phyloP scores from a whole-genome alignment of 2,329 filamentous ascomycete species.

The Fusarium anthophilum region DNA sequence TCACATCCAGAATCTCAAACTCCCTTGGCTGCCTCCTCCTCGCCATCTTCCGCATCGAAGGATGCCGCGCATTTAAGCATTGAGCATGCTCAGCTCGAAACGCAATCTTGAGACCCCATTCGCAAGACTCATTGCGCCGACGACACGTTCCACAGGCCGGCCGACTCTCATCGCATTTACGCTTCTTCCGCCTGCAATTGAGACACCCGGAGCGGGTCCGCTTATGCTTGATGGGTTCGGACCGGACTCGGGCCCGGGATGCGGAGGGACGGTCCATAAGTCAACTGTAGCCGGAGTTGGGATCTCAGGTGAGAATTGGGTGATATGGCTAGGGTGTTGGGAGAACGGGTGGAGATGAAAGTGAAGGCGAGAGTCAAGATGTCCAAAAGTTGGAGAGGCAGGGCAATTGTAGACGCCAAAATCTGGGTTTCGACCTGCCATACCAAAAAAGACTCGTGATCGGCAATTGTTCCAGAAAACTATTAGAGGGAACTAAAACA shows the following conservation, averaged over 20 bases:
- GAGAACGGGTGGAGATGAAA: constrained; percentile 1
- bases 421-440: neutral
- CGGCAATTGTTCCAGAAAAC: neutral
- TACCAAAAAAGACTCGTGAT: neutral
- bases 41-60: constrained; percentile 47
- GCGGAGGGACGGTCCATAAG: constrained; percentile 29
- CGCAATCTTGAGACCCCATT: constrained; percentile 52
- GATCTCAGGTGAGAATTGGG: neutral
- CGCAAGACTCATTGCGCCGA: constrained; percentile 45
- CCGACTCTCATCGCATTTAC: constrained; percentile 50
- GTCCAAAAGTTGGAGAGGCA: neutral
- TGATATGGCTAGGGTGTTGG: neutral
- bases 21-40: constrained; percentile 40
- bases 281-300: constrained; percentile 31
- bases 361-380: neutral
- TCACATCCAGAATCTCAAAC: constrained; percentile 51
- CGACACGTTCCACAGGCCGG: constrained; percentile 49
- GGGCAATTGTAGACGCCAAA: constrained; percentile 12
- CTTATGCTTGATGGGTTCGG: constrained; percentile 41
- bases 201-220: constrained; percentile 50
- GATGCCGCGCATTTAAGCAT: constrained; percentile 45
- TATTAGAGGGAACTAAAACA: neutral
- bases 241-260: neutral
- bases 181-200: constrained; percentile 52
- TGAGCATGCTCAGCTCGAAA: constrained; percentile 51